Evolutionary conservation across 2,329 filamentous ascomycete species (phyloP).

Genomic region (Magnaporthales sp.): DNA sequence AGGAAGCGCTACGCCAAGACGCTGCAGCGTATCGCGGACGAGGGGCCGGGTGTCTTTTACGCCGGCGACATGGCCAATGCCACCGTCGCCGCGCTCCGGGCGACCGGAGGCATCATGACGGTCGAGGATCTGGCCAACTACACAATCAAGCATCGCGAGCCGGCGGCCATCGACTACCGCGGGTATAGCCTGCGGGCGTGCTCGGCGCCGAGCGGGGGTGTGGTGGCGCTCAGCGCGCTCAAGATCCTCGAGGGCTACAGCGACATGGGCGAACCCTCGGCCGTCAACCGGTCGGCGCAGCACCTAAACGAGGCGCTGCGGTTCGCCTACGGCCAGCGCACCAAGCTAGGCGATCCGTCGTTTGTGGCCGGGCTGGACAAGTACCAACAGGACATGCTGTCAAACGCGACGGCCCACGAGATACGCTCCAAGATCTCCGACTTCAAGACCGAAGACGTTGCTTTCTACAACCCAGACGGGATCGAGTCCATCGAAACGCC

Average conservation of each 20-base stretch:
- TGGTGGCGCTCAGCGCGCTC: conserved; percentile 61
- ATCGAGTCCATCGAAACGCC: conserved; percentile 48
- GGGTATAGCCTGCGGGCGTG: conserved; percentile 61
- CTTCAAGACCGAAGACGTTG: conserved; percentile 25
- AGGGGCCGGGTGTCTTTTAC: conserved; percentile 64
- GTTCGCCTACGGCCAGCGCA: conserved; percentile 70
- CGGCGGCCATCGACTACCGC: conserved; percentile 54
- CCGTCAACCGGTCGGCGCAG: conserved; percentile 59
- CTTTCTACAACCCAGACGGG: conserved; percentile 35
- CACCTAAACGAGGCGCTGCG: conserved; percentile 75
- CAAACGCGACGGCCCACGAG: conserved; percentile 49
- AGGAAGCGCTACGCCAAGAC: conserved; percentile 67
- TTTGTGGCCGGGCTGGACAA: conserved; percentile 55
- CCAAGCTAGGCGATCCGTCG: conserved; percentile 65
- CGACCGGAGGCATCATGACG: conserved; percentile 67
- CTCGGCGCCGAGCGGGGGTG: conserved; percentile 65
- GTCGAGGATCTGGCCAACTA: conserved; percentile 65
- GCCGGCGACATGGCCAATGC: conserved; percentile 58
- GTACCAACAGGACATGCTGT: conserved; percentile 52
- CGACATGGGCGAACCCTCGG: conserved; percentile 34
- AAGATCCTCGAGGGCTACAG: conserved; percentile 67
- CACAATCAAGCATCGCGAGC: conserved; percentile 52
- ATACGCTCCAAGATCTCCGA: conserved; percentile 37
- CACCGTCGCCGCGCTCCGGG: conserved; percentile 57
- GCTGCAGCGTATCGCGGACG: conserved; percentile 57